phyloP scores from a whole-genome alignment of 2,329 filamentous ascomycete genomes.

The Fusarium sp. region DNA sequence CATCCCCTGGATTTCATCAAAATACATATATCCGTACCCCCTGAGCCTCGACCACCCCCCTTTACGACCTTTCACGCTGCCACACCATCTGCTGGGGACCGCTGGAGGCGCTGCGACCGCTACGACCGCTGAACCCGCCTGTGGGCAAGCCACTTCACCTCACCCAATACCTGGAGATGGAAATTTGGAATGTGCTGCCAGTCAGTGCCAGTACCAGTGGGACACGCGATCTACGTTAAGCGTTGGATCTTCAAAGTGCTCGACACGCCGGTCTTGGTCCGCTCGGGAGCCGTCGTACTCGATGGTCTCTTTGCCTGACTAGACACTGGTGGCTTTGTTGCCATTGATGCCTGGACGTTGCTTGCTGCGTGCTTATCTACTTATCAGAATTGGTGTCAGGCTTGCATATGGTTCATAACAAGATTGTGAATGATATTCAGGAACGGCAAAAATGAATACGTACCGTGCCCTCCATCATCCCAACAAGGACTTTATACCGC shows the following conservation, averaged over 20 bases:
- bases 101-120: conserved; percentile 40
- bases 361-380: background rate
- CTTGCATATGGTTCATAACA: conserved; percentile 8
- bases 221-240: conserved; percentile 37
- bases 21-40: conserved; percentile 13
- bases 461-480: conserved; percentile 22
- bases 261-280: background rate
- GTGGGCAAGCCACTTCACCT: conserved; percentile 42
- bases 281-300: background rate
- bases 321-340: background rate
- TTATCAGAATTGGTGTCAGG: conserved; percentile 9
- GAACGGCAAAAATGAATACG: conserved; percentile 27
- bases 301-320: background rate
- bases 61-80: conserved; percentile 6
- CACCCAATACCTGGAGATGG: conserved; percentile 42
- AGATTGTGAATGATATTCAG: conserved; percentile 33
- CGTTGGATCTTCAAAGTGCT: conserved; percentile 9
- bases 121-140: conserved; percentile 40
- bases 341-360: background rate
- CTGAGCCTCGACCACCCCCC: conserved; percentile 22
- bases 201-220: conserved; percentile 34
- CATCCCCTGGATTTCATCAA: conserved; percentile 30
- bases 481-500: conserved; percentile 29
- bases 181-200: conserved; percentile 44
- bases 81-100: conserved; percentile 22